These are phyloP conservation scores for Pyrus hybrid DNA, from an alignment of 331 rosid species.

Conservation along the genomic window DNA sequence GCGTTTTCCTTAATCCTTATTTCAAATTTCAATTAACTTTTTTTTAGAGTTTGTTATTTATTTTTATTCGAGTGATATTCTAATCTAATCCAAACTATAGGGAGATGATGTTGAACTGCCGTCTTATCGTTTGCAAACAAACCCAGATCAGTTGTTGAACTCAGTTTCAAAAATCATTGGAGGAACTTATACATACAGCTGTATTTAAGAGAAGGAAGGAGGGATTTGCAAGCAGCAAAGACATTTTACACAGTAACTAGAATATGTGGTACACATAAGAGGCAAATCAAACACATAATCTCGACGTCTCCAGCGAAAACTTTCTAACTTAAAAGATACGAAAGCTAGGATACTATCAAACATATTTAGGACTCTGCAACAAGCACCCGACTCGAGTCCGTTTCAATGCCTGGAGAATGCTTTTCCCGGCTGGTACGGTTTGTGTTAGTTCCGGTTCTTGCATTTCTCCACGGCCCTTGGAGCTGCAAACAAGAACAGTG, in stretches of 20 bases:
- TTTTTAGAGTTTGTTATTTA: no score
- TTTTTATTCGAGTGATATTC: no score
- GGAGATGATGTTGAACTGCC: no score
- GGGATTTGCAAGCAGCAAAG: slow-evolving; percentile 17
- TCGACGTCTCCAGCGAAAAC: not conserved
- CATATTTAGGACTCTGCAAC: slow-evolving; percentile 12
- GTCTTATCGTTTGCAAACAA: not conserved
- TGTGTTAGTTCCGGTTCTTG: slow-evolving; percentile 51
- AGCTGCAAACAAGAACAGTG: slow-evolving; percentile 45
- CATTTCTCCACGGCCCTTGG: slow-evolving; percentile 82
- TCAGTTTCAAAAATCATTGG: not conserved
- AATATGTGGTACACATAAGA: slow-evolving; percentile 1
- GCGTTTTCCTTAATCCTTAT: no score
- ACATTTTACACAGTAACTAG: slow-evolving; percentile 22
- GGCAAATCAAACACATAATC: slow-evolving; percentile 8
- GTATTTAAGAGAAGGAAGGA: not conserved
- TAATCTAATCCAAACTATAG: no score
- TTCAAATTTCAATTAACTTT: no score
- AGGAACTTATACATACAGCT: not conserved
- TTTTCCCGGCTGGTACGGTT: slow-evolving; percentile 8
- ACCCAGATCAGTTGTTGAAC: not conserved
- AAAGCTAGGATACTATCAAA: slow-evolving; percentile 5
- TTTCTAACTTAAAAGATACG: slow-evolving; percentile 17
- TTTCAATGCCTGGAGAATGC: slow-evolving; percentile 19
- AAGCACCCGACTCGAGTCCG: slow-evolving; percentile 6